Evolutionary conservation across 164 flowering plant species (phyloP), one percentile per base, ranked within the genome.

Genomic region (Nymphaea thermarum): DNA sequence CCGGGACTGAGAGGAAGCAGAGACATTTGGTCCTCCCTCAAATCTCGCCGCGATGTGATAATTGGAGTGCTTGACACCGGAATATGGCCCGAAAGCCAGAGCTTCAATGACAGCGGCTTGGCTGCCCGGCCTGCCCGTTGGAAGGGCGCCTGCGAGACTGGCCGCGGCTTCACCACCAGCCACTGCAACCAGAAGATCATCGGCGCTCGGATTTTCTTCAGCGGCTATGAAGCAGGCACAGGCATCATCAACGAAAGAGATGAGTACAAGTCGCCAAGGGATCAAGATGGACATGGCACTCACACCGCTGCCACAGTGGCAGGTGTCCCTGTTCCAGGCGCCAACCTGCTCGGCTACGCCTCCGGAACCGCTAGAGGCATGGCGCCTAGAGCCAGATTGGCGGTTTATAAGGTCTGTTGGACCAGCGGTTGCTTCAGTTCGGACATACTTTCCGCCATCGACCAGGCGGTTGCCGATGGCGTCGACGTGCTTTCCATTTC

Each of bases 61-160:
- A 87, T 93, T 2, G 98, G 96, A 6, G 94, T 92, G 3, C 77
- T 92, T 0, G 98, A 92, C 74, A 92, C 96, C 3, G 98, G 98
- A 2, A 81, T 92, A 4, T 90, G 94, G 93, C 98, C 96, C 1
- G 94, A 88, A 73, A 86, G 93, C 65, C 79, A 68, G 45, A 90
- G 96, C 80, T 90, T 92, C 78, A 81, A 81, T 43, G 98, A 92
- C 75, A 70, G 78, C 0, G 91, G 91, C 41, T 71, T 92, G 82
- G 15, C 75, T 0, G 67, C 81, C 0, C 78, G 82, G 0, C 96
- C 98, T 0, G 3, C 80, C 2, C 60, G 77, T 63, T 93, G 94
- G 97, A 65, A 62, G 2, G 97, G 97, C 3, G 43, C 61, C 77
- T 91, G 97, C 65, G 89, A 87, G 62, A 55, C 80, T 0, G 91